Base-by-base conservation (phyloP, 1,284 basidiomycete species). In the Volvariella surrecta region DNA sequence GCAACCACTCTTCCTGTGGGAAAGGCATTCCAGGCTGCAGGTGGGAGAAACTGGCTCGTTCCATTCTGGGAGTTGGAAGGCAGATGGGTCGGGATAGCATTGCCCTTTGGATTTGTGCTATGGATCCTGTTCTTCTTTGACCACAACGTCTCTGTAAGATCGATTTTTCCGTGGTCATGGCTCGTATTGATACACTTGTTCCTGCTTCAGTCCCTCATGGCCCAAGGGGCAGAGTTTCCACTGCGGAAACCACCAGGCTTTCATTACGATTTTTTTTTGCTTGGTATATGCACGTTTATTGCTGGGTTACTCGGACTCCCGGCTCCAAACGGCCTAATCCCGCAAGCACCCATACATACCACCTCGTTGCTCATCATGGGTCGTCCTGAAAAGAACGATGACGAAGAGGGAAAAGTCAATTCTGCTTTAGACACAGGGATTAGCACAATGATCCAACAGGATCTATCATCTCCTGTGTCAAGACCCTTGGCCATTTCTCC, bases 311-410 rank as follows among this genome's bases (percentile, higher is more conserved):
- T 99, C 2, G 94, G 94, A 13, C 58, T 96, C 2, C 93, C 94
- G 0, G 93, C 94, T 0, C 94, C 94, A 0, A 97, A 98, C 55
- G 94, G 93, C 2, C 73, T 95, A 17, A 96, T 99, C 39, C 94
- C 94, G 0, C 95, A 98, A 63, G 94, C 95, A 1, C 95, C 94
- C 0, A 88, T 96, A 18, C 93, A 97, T 55, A 97, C 94, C 0
- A 77, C 80, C 10, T 87, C 90, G 4, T 76, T 99, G 0, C 70
- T 88, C 13, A 74, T 95, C 32, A 82, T 89, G 73, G 80, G 83
- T 1, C 63, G 54, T 11, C 60, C 63, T 2, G 39, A 50, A 28
- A 79, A 70, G 48, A 65, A 63, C 19, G 50, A 51, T 28, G 73
- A 73, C 20, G 67, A 68, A 46, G 34, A 35, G n/a, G 59, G 63